Conservation (phyloP, 345 rosid genomes). For the Brassica juncea region DNA sequence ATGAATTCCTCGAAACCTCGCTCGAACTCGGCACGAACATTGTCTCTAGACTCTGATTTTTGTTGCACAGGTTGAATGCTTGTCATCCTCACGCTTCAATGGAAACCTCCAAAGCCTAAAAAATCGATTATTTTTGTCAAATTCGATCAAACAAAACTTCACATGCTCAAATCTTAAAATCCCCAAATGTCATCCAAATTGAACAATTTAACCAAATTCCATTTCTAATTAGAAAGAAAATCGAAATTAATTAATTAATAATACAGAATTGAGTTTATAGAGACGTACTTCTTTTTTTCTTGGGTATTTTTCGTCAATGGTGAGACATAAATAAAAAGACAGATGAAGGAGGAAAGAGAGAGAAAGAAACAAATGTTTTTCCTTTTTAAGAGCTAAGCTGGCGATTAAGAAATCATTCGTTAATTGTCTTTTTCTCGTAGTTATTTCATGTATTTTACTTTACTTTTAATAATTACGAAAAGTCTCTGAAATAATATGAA, state of each 20-base stretch:
- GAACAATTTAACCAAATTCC: conserved; percentile 6
- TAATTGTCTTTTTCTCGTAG: conserved; percentile 34
- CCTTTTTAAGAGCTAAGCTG: conserved; percentile 15
- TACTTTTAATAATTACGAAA: not conserved
- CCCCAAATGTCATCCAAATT: conserved; percentile 21
- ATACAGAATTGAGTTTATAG: conserved; percentile 4
- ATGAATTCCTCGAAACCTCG: conserved; percentile 82
- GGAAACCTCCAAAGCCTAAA: conserved; percentile 34
- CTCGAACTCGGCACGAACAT: conserved; percentile 62
- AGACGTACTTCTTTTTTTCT: conserved; percentile 32
- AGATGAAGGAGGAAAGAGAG: conserved; percentile 6
- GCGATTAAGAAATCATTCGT: conserved; percentile 12
- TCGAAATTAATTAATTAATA: not conserved
- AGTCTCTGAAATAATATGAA: not conserved
- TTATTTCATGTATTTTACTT: not conserved
- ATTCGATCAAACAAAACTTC: not conserved
- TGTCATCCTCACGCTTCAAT: conserved; percentile 58
- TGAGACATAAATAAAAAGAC: not conserved
- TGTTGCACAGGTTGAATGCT: conserved; percentile 72
- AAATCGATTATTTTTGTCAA: conserved; percentile 2
- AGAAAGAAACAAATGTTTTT: conserved; percentile 23
- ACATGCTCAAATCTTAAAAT: not conserved
- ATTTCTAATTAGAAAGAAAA: not conserved
- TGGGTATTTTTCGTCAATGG: conserved; percentile 33
- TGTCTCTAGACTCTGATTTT: conserved; percentile 72